These are phyloP conservation scores for Cyclocybe cylindracea DNA, from an alignment of 768 basidiomycete species.

Conservation along the genomic window DNA sequence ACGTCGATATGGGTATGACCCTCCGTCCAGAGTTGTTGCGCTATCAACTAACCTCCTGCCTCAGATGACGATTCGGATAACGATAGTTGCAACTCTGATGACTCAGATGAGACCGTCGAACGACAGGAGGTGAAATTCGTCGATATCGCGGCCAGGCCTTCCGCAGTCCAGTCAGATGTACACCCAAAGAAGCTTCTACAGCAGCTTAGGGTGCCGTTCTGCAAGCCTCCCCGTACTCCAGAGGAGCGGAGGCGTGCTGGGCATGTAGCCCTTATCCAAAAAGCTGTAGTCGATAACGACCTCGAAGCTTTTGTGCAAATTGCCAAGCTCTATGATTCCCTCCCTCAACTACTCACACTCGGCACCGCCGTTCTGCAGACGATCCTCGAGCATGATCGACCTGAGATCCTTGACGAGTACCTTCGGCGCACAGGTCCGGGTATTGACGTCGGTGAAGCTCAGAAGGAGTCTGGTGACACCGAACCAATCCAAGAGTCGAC, in stretches of 20 bases:
- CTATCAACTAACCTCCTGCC: not conserved
- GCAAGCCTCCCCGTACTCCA: not conserved
- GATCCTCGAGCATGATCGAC: conserved; percentile 42
- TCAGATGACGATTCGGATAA: conserved; percentile 41
- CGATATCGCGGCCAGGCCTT: conserved; percentile 53
- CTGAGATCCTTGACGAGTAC: conserved; percentile 56
- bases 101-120: conserved; percentile 39
- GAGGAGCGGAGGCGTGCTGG: not conserved
- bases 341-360: conserved; percentile 30
- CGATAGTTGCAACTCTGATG: conserved; percentile 41
- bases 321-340: conserved; percentile 41
- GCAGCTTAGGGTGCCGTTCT: conserved; percentile 1
- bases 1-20: conserved; percentile 34
- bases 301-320: conserved; percentile 52
- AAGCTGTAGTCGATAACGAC: conserved; percentile 45
- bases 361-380: conserved; percentile 15
- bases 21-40: not conserved
- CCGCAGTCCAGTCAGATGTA: conserved; percentile 39
- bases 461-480: conserved; percentile 12
- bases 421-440: conserved; percentile 53
- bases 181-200: conserved; percentile 40
- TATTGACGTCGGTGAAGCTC: conserved; percentile 28
- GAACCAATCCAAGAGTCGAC: conserved; percentile 24
- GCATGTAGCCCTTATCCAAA: conserved; percentile 25
- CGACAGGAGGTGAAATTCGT: conserved; percentile 43